Base-by-base conservation (phyloP, 2,329 filamentous ascomycete species). In the Phialemonium atrogriseum region DNA sequence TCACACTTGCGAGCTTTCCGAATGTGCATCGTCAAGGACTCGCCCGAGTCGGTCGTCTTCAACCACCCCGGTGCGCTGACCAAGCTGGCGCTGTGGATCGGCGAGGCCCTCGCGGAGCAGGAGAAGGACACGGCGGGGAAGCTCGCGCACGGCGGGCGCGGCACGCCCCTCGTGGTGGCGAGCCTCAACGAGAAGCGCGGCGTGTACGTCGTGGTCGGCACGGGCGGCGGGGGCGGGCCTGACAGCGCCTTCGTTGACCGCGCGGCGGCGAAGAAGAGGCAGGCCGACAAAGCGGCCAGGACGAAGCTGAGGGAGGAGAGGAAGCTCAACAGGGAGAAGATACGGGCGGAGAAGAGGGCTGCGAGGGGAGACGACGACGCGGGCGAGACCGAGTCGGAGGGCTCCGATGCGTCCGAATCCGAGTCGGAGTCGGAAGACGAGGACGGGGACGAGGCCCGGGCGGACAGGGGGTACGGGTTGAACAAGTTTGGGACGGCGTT, bases 401-500 rank as follows among this genome's bases (percentile, higher is more conserved):
- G 68, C 37, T 63, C 44, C 1, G 59, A 59, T 13, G 57, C 41
- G 2, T 62, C 58, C 1, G 62, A 62, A 11, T 61, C 56, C 4
- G 63, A 64, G 6, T 54, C 52, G 5, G 58, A 68, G 7, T 40
- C 38, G 0, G 43, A 45, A 4, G 54, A 58, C 1, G 66, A 66
- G 3, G 69, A 73, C 6, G 64, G 69, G 7, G 69, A 72, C 23
- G 59, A 60, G 23, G 61, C 28, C n/a, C 19, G 61, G 11, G 64
- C 64, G 21, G 71, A 72, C 29, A 73, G 73, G 39, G 79, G 81
- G 1, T 82, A 84, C 33, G 82, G 88, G 2, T 62, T 84, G 32
- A 98, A 96, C 58, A 77, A 83, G 30, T 98, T 98, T 50, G 91
- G 91, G 7, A 87, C 81, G 47, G 89, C 91, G 4, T 98, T 98